Base-by-base conservation (phyloP, 179 eudicot species). In the Carnegiea gigantea region DNA sequence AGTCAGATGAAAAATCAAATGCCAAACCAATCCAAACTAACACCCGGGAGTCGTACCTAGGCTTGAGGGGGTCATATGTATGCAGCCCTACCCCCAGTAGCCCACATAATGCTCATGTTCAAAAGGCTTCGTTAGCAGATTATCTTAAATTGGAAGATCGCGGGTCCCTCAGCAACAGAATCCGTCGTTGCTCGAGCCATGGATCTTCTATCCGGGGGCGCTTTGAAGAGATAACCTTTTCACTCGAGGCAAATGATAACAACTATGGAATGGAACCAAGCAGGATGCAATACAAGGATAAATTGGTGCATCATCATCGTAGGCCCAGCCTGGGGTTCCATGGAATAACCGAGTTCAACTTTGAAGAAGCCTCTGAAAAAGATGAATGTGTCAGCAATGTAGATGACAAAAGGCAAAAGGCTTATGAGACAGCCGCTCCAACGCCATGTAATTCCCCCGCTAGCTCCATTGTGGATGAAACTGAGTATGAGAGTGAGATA, bases 171-270 rank as follows among this genome's bases (percentile, higher is more conserved):
- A 78, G 80, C 62, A 40, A 71, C 72, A 79, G 78, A 76, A 79
- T 87, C 36, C 87, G 88, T 70, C 84, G 87, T 14, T 83, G 88
- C 72, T 83, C 90, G 11, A 89, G 85, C 49, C 86, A 89, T 26
- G 91, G 92, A 33, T 84, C 86, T 70, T 84, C 92, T 36, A 73
- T 92, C 48, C 92, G 90, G 77, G 95, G 97, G 73, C 91, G 97
- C 4, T 93, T 93, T 78, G 97, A 93, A 86, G 97, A 93, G 86
- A 86, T 93, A 81, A 92, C 92, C 1, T 91, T 86, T 78, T 89
- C 78, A 77, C 75, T 88, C 21, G 91, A 91, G 76, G 90, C 82
- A 62, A 71, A 89, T 88, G 84, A 40, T 5, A 89, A 88, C 62
- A 79, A 86, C 70, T 78, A 57, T 80, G 81, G 24, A 20, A 49